These are phyloP conservation scores for Lathyrus sativus DNA, from an alignment of 306 rosid genomes.

Conservation along the genomic window DNA sequence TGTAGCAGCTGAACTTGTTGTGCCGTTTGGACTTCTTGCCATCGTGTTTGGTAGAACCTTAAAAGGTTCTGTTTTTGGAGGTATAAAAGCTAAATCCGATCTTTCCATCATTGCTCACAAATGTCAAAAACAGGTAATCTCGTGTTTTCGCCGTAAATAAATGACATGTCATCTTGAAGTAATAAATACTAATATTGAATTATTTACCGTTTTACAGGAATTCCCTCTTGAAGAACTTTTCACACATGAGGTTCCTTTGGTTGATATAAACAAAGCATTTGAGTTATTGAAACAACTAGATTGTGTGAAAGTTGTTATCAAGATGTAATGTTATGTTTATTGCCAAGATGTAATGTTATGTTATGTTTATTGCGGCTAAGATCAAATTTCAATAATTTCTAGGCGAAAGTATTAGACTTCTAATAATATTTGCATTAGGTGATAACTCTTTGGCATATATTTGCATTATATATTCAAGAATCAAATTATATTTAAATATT, in stretches of 20 bases:
- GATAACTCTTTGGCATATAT: too few relatives aligned
- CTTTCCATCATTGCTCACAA: conserved; percentile 45
- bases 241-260: conserved; percentile 49
- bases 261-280: conserved; percentile 45
- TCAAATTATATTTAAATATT: too few relatives aligned
- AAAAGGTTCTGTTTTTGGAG: conserved; percentile 58
- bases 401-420: neutral
- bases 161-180: too few relatives aligned
- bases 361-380: neutral
- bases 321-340: conserved; percentile 15
- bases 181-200: neutral
- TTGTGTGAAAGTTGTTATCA: conserved; percentile 60
- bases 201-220: conserved; percentile 43
- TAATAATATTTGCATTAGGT: neutral
- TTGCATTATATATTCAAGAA: too few relatives aligned
- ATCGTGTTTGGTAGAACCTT: conserved; percentile 47
- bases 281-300: conserved; percentile 42
- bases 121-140: conserved; percentile 46
- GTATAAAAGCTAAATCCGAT: conserved; percentile 52
- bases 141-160: too few relatives aligned
- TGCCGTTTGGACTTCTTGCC: conserved; percentile 28
- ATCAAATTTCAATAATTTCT: neutral
- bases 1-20: conserved; percentile 1
- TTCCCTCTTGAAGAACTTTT: conserved; percentile 51
- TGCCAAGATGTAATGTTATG: neutral